Evolutionary conservation across 2,329 filamentous ascomycete genomes (phyloP).

Genomic region (Colletotrichum endophyticum): DNA sequence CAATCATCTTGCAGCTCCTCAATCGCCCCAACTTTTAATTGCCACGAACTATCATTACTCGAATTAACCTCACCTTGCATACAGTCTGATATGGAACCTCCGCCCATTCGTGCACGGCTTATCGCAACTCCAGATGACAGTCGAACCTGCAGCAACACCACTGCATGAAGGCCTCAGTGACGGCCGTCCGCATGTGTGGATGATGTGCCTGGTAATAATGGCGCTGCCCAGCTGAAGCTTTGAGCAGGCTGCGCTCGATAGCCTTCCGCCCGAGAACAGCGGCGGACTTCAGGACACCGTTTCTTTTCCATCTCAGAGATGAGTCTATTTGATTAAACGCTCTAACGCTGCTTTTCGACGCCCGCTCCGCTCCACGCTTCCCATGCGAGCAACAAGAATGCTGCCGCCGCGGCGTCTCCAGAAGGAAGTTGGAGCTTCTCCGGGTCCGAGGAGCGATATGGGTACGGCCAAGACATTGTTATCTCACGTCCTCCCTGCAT

Average conservation of each 20-base stretch:
- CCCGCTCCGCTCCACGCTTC: not conserved
- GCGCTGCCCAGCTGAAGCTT: not conserved
- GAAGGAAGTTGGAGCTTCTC: not conserved
- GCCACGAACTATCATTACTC: not conserved
- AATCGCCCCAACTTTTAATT: not conserved
- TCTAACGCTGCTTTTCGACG: not conserved
- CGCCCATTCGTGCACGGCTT: not conserved
- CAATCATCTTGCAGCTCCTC: not conserved
- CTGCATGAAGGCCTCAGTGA: not conserved
- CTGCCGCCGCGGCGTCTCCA: not conserved
- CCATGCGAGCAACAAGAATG: not conserved
- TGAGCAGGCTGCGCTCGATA: not conserved
- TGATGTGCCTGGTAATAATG: not conserved
- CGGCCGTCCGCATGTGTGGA: not conserved
- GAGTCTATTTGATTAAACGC: not conserved
- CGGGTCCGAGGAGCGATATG: not conserved
- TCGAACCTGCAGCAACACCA: not conserved
- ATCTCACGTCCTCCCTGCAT: not conserved
- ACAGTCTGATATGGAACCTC: not conserved
- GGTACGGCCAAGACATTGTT: not conserved
- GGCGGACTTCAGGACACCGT: not conserved
- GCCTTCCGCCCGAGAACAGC: not conserved
- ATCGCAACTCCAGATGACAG: slow-evolving; percentile 2
- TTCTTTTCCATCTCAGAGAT: not conserved
- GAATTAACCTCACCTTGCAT: not conserved